Evolutionary conservation across 2,329 filamentous ascomycete species (phyloP), one percentile per base, ranked within the genome.

Genomic region (Ophiostoma montium): DNA sequence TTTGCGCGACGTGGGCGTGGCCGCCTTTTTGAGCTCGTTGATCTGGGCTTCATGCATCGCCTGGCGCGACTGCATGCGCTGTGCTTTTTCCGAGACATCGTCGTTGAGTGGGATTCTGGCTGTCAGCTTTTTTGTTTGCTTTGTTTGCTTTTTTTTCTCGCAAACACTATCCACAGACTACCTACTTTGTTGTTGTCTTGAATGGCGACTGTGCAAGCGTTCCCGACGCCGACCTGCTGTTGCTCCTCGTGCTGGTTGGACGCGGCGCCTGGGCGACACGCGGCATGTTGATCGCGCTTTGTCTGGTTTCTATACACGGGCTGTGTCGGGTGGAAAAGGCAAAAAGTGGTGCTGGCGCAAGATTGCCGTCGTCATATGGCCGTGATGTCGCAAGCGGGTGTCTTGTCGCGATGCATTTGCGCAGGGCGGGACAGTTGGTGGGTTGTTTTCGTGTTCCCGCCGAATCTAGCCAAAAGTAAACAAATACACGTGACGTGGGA

Each of bases 71-170:
- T 92, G 84, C 60, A 90, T 72, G 46, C 92, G 84, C 58, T 83
- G 82, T 45, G 88, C 89, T 66, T 94, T 95, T 68, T 98, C 92
- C 58, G 83, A 80, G 53, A 79, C 82, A 72, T 98, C 92, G 69
- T 98, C 92, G 69, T 96, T 96, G 54, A 98, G 78, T 33, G 92
- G 89, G 52, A 98, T 94, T 63, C 87, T 94, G 59, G 21, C 35
- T 32, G 41, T 47, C 45, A 50, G 48, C 33, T 6, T 10, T 2
- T 10, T 9, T 16, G 5, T 30, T 11, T 23, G 9, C 21, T 5
- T 11, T 27, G 10, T 33, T 10, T 16, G 10, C 13, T 19, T 11
- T 39, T 5, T 39, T 10, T 39, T 12, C 12, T 39, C 12, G 16
- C 3, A 11, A 38, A 38, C n/a, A 18, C n/a, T 4, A 16, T 32